Conservation (phyloP, 768 basidiomycete genomes). For the Gloeopeniophorella convolvens region DNA sequence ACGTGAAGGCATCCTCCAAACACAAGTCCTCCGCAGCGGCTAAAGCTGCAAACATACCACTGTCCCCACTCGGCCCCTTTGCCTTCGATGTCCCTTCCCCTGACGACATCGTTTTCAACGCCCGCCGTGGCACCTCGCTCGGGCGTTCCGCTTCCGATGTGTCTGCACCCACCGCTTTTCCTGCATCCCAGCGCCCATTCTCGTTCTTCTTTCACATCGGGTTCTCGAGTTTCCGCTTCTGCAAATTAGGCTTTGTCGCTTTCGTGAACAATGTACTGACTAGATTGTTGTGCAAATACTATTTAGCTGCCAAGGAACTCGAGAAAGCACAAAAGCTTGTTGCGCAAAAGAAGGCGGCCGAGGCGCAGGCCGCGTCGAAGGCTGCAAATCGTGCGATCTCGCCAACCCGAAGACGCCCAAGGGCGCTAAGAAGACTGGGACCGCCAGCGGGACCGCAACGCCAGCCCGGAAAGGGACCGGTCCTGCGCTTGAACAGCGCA, state of each 20-base stretch:
- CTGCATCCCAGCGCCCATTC: conserved; percentile 24
- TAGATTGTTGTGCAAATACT: conserved; percentile 25
- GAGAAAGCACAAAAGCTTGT: conserved; percentile 61
- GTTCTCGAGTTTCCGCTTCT: conserved; percentile 35
- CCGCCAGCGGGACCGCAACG: conserved; percentile 22
- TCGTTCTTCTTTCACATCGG: conserved; percentile 19
- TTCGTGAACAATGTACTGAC: conserved; percentile 29
- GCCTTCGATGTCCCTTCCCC: conserved; percentile 83
- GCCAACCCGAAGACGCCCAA: conserved; percentile 13
- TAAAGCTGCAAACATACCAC: conserved; percentile 2
- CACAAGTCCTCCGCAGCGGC: conserved; percentile 4
- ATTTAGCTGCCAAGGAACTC: conserved; percentile 69
- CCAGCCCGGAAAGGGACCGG: conserved; percentile 30
- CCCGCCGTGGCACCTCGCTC: conserved; percentile 68
- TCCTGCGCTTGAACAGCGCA: conserved; percentile 47
- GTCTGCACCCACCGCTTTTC: conserved; percentile 13
- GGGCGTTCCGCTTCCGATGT: conserved; percentile 26
- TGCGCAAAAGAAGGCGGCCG: conserved; percentile 39
- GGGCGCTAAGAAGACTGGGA: conserved; percentile 33
- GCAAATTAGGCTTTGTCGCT: conserved; percentile 19
- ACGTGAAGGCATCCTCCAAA: conserved; percentile 12
- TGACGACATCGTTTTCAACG: conserved; percentile 80
- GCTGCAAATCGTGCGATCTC: conserved; percentile 16
- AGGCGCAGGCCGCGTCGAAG: conserved; percentile 19
- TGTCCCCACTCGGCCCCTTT: conserved; percentile 32